A percentile compares a stretch with the other conserved stretches of the same genome.
These are phyloP conservation scores for Aleurites moluccanus DNA, from an alignment of 441 rosid species.

Conservation along the genomic window DNA sequence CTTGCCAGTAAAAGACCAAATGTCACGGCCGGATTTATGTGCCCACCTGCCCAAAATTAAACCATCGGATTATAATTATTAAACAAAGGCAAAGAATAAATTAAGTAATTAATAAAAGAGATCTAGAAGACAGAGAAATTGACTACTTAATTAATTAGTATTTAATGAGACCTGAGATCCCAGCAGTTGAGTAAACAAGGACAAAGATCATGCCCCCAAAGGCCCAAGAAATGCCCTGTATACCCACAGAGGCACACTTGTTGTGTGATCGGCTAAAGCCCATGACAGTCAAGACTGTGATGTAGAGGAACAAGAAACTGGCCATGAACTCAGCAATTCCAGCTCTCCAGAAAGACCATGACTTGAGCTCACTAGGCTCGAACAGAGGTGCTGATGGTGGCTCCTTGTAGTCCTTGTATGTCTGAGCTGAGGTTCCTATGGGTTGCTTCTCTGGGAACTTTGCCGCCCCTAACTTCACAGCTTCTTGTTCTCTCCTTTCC, in stretches of 20 bases:
- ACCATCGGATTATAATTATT: too few relatives aligned
- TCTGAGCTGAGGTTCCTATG: conserved; percentile 68
- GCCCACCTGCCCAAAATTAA: background rate
- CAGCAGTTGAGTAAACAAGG: conserved; percentile 85
- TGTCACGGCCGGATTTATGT: background rate
- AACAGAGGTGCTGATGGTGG: conserved; percentile 79
- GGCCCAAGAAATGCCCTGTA: conserved; percentile 92
- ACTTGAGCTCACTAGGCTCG: conserved; percentile 58
- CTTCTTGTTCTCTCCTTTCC: conserved; percentile 81
- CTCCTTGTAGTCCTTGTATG: conserved; percentile 70
- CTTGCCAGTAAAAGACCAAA: background rate
- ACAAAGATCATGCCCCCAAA: conserved; percentile 94
- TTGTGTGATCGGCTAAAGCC: conserved; percentile 50
- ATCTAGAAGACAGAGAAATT: background rate
- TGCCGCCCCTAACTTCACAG: conserved; percentile 69
- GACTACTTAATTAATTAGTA: too few relatives aligned
- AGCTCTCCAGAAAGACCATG: conserved; percentile 85
- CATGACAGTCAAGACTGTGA: conserved; percentile 70
- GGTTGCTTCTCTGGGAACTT: conserved; percentile 73
- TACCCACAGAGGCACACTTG: conserved; percentile 69
- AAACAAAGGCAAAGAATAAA: too few relatives aligned
- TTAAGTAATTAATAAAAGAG: too few relatives aligned
- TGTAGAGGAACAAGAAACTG: conserved; percentile 68
- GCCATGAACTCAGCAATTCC: conserved; percentile 87
- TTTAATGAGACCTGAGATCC: conserved; percentile 53